Evolutionary conservation across 768 basidiomycete genomes (phyloP), one percentile per base, ranked within the genome.

Genomic region (Atractiella rhizophila): DNA sequence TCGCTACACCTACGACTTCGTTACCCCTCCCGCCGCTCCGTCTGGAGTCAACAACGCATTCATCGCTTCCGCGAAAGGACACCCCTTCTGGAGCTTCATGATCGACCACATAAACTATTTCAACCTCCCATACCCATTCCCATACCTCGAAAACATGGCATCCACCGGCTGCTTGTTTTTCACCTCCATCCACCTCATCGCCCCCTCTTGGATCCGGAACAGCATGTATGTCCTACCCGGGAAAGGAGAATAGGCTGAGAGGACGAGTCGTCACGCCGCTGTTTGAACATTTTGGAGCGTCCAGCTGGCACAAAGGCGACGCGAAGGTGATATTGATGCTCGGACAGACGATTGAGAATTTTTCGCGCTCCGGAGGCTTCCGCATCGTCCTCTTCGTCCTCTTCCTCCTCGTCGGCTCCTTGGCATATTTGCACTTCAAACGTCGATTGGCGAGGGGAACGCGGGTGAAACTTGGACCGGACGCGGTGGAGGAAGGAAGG

Each of bases 111-210:
- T 94, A 45, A 67, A 71, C 53, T 94, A 71, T 53, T 94, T 86
- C 56, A 80, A 94, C 61, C 80, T 86, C 57, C 70, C 71, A 39
- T 96, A 80, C 74, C 58, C 88, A 38, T 70, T 85, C 56, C 91
- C 94, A 60, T 96, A 96, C 51, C 88, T 88, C 25, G 94, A 88
- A 23, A 88, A 94, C 63, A 96, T 96, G 88, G 94, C 94, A 61
- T 83, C 83, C 39, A 96, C 88, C 0, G 88, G 88, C 1, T 88
- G 86, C 53, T 94, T 96, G 88, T 94, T 94, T 61, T 63, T 96
- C 11, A 30, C 29, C 29, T 30, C 16, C 16, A 12, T 12, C 29
- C 16, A 30, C 29, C 16, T 16, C 12, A 30, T 12, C 12, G 29
- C 29, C 29, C 9, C 19, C 24, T 19, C 7, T n/a, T n/a, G 18